Evolutionary conservation across 495 filamentous ascomycete species (phyloP), one percentile per base, ranked within the genome.

Genomic region (Talaromyces stipitatus): DNA sequence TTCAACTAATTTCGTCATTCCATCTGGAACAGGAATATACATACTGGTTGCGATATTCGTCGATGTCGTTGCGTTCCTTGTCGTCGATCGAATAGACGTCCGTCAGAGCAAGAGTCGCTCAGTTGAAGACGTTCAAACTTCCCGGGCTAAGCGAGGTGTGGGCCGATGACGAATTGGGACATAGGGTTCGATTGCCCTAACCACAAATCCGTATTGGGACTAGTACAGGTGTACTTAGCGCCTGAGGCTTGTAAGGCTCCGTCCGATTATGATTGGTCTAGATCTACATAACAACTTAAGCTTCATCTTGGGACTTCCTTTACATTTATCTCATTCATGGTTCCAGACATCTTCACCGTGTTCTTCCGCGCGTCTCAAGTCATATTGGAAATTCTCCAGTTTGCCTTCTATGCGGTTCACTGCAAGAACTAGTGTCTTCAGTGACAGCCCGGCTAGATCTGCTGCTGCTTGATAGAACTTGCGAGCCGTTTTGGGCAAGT

Each of bases 21-120:
- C 52, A 60, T 46, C 33, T 63, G 54, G 46, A 61, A 45, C 52
- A 45, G 18, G 45, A 59, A 55, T 43, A 48, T 48, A 80, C 82
- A 70, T 84, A 84, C 82, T 84, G 78, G 70, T 79, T 79, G 78
- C 77, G 79, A 73, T 71, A 72, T 69, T 75, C 72, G 73, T 78
- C 72, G 75, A 65, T 74, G 67, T 71, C 72, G 66, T 72, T 66
- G 69, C 45, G 70, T 60, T 55, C 52, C 22, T 16, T 45, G 56
- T 27, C 43, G 45, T 74, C 73, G 69, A 70, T 78, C 73, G 70
- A 71, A 70, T 64, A 61, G 60, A 63, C 68, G 68, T 72, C 68
- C 64, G 67, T 68, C 67, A 69, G 66, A 69, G 67, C 67, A 71
- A 68, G 63, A 71, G 64, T 66, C 69, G 69, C 62, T 41, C 69